Conservation (phyloP, 2,329 filamentous ascomycete species). For the Phyllosticta paracitricarpa region DNA sequence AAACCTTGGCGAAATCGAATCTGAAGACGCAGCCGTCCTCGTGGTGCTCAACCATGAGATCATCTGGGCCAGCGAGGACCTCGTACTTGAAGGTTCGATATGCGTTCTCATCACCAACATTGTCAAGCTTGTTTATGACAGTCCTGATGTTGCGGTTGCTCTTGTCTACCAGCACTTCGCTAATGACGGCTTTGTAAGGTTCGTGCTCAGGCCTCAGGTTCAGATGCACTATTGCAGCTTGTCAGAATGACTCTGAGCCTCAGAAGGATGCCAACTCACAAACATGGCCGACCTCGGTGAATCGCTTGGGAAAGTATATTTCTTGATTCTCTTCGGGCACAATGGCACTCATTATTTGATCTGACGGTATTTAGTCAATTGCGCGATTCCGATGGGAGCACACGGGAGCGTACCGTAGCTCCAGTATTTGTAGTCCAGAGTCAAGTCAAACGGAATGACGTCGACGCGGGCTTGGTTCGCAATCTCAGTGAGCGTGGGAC, state of each 20-base stretch:
- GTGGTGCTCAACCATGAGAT: conserved; percentile 72
- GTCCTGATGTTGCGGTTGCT: conserved; percentile 64
- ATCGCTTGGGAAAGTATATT: conserved; percentile 73
- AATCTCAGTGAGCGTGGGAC: conserved; percentile 56
- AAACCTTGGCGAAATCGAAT: conserved; percentile 93
- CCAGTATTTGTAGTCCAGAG: conserved; percentile 79
- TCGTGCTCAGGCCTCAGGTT: conserved; percentile 78
- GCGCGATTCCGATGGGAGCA: not conserved
- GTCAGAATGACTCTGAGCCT: not conserved
- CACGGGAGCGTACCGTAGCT: conserved; percentile 52
- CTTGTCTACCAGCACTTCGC: conserved; percentile 80
- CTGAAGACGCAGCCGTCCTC: conserved; percentile 79
- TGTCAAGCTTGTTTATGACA: conserved; percentile 91
- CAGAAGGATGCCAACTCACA: conserved; percentile 37
- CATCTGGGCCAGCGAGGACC: conserved; percentile 68
- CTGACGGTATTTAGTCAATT: conserved; percentile 30
- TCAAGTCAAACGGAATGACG: conserved; percentile 64
- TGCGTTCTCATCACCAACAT: conserved; percentile 73
- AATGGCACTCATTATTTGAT: conserved; percentile 73
- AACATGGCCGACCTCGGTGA: conserved; percentile 82
- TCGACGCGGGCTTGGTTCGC: conserved; percentile 58
- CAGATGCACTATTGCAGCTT: conserved; percentile 55
- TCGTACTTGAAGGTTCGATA: conserved; percentile 93
- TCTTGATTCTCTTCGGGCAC: conserved; percentile 70
- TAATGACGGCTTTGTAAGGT: conserved; percentile 79